Evolutionary conservation across 495 filamentous ascomycete genomes (phyloP), one percentile per base, ranked within the genome.

Genomic region (Bathelium albidoporum): DNA sequence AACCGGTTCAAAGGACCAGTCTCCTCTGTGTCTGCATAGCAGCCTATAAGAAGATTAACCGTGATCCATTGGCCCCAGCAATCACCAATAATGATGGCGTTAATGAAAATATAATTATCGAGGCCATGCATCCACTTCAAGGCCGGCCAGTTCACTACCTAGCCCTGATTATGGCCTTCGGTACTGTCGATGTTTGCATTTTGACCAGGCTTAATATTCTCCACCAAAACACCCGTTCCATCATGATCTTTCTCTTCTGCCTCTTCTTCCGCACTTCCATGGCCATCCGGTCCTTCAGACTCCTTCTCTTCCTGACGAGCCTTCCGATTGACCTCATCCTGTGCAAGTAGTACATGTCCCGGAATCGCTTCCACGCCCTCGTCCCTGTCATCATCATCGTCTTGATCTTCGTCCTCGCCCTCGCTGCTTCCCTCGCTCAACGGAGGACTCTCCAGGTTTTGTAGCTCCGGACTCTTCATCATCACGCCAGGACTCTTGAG

Each of bases 391-490:
- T 29, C 49, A 26, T 55, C 49, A 0, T 55, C 49, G 7, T 55
- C 49, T 11, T 26, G 12, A 28, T 55, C 49, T 29, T 55, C 49
- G 7, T 55, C 49, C 49, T 55, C 49, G 5, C 49, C 49, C 5
- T 55, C 49, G 24, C 49, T 55, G 20, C 49, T 55, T 9, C 22
- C 49, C 49, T 73, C 71, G 58, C 69, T 73, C 43, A 67, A 62
- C 12, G 67, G 59, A 10, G 70, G 70, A 55, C 73, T 75, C 29
- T 75, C 72, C 24, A 73, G 43, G 59, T 73, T 66, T 55, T 62
- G 61, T 7, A 70, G 58, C 2, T 68, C 65, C 2, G 73, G 73
- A 52, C 73, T 75, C 62, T 73, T 73, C 72, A 75, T 70, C 14
- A 75, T 65, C 32, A 71, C 65, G 2, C 67, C 69, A 16, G 65